Conservation (phyloP, 2,329 filamentous ascomycete species). For the Colletotrichum incanum region DNA sequence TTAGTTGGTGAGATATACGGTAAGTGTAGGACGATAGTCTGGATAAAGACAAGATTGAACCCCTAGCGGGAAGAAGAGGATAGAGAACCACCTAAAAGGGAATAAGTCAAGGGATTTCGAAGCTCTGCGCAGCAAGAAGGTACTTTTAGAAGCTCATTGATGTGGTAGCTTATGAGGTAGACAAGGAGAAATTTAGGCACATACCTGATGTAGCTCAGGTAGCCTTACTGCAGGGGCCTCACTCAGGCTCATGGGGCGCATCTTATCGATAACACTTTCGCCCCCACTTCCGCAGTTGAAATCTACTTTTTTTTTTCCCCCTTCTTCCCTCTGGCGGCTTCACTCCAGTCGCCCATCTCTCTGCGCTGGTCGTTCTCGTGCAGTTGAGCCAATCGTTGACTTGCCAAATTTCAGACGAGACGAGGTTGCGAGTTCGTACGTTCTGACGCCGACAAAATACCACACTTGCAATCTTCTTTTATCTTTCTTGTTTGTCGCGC, state of each 20-base stretch:
- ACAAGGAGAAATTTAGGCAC: neutral
- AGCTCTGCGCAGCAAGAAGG: neutral
- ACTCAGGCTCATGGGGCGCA: neutral
- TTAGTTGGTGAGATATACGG: neutral
- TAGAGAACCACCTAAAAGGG: neutral
- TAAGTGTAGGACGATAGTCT: neutral
- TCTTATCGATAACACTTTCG: constrained; percentile 1
- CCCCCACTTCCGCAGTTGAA: constrained; percentile 3
- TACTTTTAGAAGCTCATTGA: neutral
- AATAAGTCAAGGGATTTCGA: neutral
- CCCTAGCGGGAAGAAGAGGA: neutral
- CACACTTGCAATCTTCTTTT: neutral
- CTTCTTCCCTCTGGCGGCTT: neutral
- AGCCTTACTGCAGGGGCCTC: neutral
- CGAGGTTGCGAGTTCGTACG: neutral
- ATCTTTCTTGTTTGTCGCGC: neutral
- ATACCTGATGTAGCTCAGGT: neutral
- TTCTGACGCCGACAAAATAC: no score
- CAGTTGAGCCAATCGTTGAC: neutral
- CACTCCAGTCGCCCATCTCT: neutral
- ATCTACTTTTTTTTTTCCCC: constrained; percentile 14
- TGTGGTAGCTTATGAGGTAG: neutral
- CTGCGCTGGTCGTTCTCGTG: neutral
- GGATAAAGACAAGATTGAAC: neutral
- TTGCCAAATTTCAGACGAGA: neutral